These are phyloP conservation scores for Alternaria viburni DNA, from an alignment of 2,329 filamentous ascomycete genomes.

Conservation along the genomic window DNA sequence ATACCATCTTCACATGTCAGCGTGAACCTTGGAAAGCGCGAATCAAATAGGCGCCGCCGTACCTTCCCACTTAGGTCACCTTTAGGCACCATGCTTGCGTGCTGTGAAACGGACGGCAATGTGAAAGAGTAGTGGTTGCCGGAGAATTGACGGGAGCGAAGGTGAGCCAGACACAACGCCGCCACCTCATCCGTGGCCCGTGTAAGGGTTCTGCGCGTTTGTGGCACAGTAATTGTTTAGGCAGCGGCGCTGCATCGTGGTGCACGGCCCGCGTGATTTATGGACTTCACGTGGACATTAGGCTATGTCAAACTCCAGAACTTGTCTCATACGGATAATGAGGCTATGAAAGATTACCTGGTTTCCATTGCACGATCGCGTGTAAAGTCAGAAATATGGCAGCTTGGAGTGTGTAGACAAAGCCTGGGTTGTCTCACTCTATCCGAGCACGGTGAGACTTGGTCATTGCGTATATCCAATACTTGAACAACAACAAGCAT, in stretches of 20 bases:
- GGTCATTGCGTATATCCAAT: neutral
- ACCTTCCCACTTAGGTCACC: neutral
- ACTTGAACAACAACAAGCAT: neutral
- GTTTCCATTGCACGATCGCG: neutral
- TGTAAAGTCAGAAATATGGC: neutral
- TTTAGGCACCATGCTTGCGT: neutral
- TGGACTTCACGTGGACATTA: neutral
- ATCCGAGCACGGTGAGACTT: neutral
- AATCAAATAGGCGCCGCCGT: too few relatives aligned
- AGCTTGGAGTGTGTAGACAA: neutral
- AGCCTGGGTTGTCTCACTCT: neutral
- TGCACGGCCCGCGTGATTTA: neutral
- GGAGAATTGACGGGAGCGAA: neutral
- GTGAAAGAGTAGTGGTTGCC: neutral
- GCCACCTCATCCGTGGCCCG: neutral
- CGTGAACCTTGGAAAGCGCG: neutral
- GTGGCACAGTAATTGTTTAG: neutral
- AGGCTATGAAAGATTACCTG: neutral
- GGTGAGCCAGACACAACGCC: neutral
- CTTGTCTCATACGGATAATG: neutral
- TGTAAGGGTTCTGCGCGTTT: neutral
- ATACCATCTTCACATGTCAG: neutral
- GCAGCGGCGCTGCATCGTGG: neutral
- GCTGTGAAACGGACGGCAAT: neutral
- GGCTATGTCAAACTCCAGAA: neutral